These are phyloP conservation scores for Panicum virgatum DNA, from an alignment of 202 grass and related monocot species.

Conservation along the genomic window DNA sequence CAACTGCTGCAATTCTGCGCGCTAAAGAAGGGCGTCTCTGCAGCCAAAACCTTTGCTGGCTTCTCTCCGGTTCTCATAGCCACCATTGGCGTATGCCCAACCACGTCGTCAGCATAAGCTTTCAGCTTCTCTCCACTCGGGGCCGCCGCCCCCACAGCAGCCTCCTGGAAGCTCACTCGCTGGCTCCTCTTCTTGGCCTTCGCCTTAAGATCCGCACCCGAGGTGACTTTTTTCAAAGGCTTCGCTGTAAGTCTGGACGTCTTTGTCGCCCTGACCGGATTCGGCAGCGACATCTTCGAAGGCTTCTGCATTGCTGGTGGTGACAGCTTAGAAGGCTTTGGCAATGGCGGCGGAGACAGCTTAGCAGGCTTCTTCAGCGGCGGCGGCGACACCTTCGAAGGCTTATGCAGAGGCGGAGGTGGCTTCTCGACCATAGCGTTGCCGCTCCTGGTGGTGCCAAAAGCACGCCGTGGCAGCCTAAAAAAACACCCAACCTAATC, in stretches of 20 bases:
- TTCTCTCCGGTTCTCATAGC: conserved; percentile 25
- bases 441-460: conserved; percentile 56
- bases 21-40: conserved; percentile 64
- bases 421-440: conserved; percentile 56
- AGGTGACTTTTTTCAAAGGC: conserved; percentile 37
- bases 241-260: conserved; percentile 22
- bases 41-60: conserved; percentile 5
- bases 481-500: neutral
- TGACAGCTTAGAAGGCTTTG: conserved; percentile 42
- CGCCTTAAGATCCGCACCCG: conserved; percentile 1
- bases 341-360: neutral
- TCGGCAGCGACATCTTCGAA: conserved; percentile 31
- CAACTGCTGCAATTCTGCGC: conserved; percentile 66
- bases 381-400: neutral
- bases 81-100: conserved; percentile 49
- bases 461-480: conserved; percentile 55
- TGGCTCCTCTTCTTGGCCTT: conserved; percentile 43
- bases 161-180: conserved; percentile 49
- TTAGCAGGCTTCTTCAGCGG: conserved; percentile 11
- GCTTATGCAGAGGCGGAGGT: neutral
- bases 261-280: conserved; percentile 37
- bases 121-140: conserved; percentile 33
- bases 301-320: conserved; percentile 22
- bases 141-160: neutral
- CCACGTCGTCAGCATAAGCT: conserved; percentile 20